Percentiles rank a stretch among this genome's conserved stretches.
Evolutionary conservation across 768 basidiomycete species (phyloP).

Genomic region (Boletus sp.): DNA sequence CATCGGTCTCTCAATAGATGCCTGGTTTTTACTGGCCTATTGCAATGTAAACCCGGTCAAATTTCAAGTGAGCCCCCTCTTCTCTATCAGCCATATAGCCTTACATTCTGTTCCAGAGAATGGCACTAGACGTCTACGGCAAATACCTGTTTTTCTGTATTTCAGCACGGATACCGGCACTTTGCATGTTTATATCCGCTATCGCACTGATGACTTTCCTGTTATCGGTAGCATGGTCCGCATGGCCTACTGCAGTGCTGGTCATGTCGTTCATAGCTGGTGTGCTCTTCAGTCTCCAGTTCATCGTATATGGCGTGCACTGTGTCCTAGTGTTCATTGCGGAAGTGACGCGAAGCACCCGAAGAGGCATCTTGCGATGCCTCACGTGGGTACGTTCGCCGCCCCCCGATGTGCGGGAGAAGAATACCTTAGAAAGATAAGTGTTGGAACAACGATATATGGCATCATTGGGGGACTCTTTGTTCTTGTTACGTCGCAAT

Average conservation of each 20-base stretch:
- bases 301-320: slow-evolving; percentile 54
- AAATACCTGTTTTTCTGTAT: slow-evolving; percentile 70
- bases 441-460: not conserved
- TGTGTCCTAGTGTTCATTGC: slow-evolving; percentile 17
- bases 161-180: slow-evolving; percentile 58
- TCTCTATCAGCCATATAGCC: not conserved
- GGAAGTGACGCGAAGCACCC: slow-evolving; percentile 2
- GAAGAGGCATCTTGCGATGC: slow-evolving; percentile 15
- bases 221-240: slow-evolving; percentile 56
- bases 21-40: slow-evolving; percentile 68
- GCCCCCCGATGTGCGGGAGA: slow-evolving; percentile 10
- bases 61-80: slow-evolving; percentile 47
- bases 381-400: slow-evolving; percentile 11
- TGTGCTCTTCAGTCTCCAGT: slow-evolving; percentile 60
- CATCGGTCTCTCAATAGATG: slow-evolving; percentile 59
- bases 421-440: slow-evolving; percentile 1
- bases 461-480: not conserved
- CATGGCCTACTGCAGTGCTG: slow-evolving; percentile 63
- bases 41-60: slow-evolving; percentile 48
- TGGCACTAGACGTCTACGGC: slow-evolving; percentile 52
- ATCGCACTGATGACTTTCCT: slow-evolving; percentile 61
- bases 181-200: slow-evolving; percentile 58
- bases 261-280: slow-evolving; percentile 59
- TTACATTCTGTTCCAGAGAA: slow-evolving; percentile 12
- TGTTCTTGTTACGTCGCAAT: not conserved